Percentiles rank a stretch among this genome's conserved stretches.
Conservation (phyloP, 805 yeast genomes). For the Candida alai region DNA sequence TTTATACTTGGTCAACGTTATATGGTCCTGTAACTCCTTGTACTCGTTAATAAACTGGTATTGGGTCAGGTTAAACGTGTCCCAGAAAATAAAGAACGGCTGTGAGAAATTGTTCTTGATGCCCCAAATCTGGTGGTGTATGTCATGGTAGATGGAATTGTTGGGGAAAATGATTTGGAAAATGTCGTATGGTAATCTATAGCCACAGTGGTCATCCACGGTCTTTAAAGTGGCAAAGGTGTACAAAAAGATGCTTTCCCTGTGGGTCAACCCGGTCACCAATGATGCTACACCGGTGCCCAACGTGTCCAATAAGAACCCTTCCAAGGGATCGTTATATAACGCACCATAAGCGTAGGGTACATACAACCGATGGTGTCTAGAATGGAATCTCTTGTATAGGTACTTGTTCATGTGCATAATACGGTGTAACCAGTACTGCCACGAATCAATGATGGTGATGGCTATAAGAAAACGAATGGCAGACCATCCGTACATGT, state of each 20-base stretch:
- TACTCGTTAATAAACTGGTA: constrained; percentile 62
- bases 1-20: constrained; percentile 64
- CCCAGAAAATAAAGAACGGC: constrained; percentile 97
- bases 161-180: constrained; percentile 91
- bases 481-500: constrained; percentile 61
- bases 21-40: constrained; percentile 58
- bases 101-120: constrained; percentile 90
- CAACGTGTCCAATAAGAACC: constrained; percentile 83
- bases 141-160: constrained; percentile 93
- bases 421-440: constrained; percentile 79
- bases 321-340: constrained; percentile 92
- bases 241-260: constrained; percentile 72
- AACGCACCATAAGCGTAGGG: constrained; percentile 97
- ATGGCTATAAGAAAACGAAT: constrained; percentile 62
- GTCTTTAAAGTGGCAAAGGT: constrained; percentile 93
- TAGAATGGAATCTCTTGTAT: constrained; percentile 82
- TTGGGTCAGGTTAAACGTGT: constrained; percentile 63
- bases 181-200: constrained; percentile 84
- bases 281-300: constrained; percentile 87
- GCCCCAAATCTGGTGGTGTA: constrained; percentile 96
- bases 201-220: constrained; percentile 99
- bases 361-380: constrained; percentile 91
- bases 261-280: constrained; percentile 58
- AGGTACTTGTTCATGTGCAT: constrained; percentile 82
- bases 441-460: constrained; percentile 89